Base-by-base conservation (phyloP, 805 yeast genomes). In the Maudiozyma bulderi region DNA sequence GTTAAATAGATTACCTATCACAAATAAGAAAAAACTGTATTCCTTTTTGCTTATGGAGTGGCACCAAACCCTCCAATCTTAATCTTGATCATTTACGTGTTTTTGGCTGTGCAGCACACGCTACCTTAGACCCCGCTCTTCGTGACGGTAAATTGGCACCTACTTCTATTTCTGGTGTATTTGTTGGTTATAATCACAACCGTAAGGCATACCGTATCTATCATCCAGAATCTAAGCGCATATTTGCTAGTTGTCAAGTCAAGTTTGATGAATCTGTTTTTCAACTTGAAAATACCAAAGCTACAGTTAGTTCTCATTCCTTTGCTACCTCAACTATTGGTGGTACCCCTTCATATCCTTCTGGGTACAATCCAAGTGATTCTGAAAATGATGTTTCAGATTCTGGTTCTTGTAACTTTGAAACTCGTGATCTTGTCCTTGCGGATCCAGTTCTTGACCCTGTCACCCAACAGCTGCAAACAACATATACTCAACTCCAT, bases 61-160 rank as follows among this genome's bases (percentile, higher is more conserved):
- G 9, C 30, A 13, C 7, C 13, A 8, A 14, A 20, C n/a, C 30
- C 6, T 6, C 9, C 10, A 15, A 13, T 6, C 39, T 34, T n/a
- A 34, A 34, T n/a, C 13, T 30, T 5, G 33, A 34, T 14, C 50
- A 46, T 32, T 28, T 55, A 7, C 14, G 40, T 6, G 14, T 42
- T 3, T 55, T 55, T 48, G 58, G 58, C 3, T 52, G 58, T 45
- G 44, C 44, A 3, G 57, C 53, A 8, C 54, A 45, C 40, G 49
- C 49, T 39, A 43, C 49, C 10, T 1, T 50, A 9, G 52, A 51
- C 8, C 28, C 13, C 6, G 5, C 34, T 8, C 28, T 14, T 6
- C 15, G 50, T 5, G 48, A 44, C 29, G 48, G 48, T 8, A 46
- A 46, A 40, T 32, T 50, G 2, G 8, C 29, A 5, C 45, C 49